A percentile compares a stretch with the other conserved stretches of the same genome.
These are phyloP conservation scores for Zasmidium cellare DNA, from an alignment of 2,329 filamentous ascomycete genomes.

Conservation along the genomic window DNA sequence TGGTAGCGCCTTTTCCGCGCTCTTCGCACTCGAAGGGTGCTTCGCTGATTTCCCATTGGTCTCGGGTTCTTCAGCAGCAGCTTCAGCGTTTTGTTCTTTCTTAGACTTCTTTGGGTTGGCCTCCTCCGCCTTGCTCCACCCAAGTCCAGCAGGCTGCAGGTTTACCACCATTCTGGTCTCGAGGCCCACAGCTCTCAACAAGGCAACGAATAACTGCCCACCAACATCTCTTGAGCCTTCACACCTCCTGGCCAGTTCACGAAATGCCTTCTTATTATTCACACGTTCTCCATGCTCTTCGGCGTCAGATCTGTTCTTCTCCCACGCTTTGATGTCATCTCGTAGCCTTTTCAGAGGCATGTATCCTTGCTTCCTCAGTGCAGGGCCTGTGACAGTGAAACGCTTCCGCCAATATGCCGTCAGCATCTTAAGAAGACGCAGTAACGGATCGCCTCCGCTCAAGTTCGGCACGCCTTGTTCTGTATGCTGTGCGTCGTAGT, in stretches of 20 bases:
- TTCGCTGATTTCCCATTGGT: slow-evolving; percentile 7
- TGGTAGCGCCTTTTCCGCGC: slow-evolving; percentile 16
- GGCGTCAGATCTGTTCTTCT: slow-evolving; percentile 61
- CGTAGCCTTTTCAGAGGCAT: slow-evolving; percentile 74
- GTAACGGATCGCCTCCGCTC: slow-evolving; percentile 78
- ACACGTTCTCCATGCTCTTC: slow-evolving; percentile 76
- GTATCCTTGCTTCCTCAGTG: slow-evolving; percentile 86
- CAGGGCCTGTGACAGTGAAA: slow-evolving; percentile 75
- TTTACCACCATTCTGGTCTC: slow-evolving; percentile 82
- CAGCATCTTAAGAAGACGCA: slow-evolving; percentile 74
- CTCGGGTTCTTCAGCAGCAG: slow-evolving; percentile 12
- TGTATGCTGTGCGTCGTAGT: slow-evolving; percentile 64
- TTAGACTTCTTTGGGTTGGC: slow-evolving; percentile 55
- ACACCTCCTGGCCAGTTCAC: slow-evolving; percentile 65
- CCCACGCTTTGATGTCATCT: slow-evolving; percentile 70
- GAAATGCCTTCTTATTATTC: slow-evolving; percentile 65
- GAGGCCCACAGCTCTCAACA: slow-evolving; percentile 76
- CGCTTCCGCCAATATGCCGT: slow-evolving; percentile 84
- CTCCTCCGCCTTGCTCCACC: slow-evolving; percentile 85
- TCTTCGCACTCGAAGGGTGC: slow-evolving; percentile 14
- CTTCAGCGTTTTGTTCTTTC: slow-evolving; percentile 25
- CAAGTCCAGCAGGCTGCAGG: slow-evolving; percentile 83
- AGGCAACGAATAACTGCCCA: slow-evolving; percentile 83
- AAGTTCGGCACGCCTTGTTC: slow-evolving; percentile 73
- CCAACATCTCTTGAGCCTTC: slow-evolving; percentile 84